A percentile compares a stretch with the other conserved stretches of the same genome.
phyloP scores from a whole-genome alignment of 345 rosid genomes.

The Fremontodendron californicum region DNA sequence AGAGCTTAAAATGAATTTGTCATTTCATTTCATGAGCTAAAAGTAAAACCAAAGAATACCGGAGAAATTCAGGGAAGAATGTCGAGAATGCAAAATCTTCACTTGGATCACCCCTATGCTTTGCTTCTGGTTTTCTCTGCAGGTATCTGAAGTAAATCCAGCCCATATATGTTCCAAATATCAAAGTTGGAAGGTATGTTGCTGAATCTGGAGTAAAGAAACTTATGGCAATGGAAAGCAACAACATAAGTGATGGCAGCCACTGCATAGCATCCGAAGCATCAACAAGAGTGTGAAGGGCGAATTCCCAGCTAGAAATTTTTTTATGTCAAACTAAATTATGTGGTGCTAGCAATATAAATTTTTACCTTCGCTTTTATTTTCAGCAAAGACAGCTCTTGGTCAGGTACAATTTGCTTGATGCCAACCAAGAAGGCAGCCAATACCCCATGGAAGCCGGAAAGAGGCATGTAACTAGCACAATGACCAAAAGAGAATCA shows the following conservation, averaged over 20 bases:
- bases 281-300: conserved; percentile 17
- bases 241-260: conserved; percentile 73
- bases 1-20: conserved; percentile 1
- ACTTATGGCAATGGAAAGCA: conserved; percentile 64
- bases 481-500: conserved; percentile 23
- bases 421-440: conserved; percentile 87
- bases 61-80: conserved; percentile 83
- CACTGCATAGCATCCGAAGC: conserved; percentile 52
- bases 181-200: conserved; percentile 77
- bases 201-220: conserved; percentile 68
- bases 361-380: conserved; percentile 76
- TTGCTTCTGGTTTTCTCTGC: conserved; percentile 82
- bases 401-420: conserved; percentile 94
- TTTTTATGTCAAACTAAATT: background rate
- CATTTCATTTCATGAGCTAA: background rate
- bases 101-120: conserved; percentile 85
- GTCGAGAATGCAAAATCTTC: conserved; percentile 90
- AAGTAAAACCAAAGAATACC: conserved; percentile 38
- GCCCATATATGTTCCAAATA: conserved; percentile 85
- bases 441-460: conserved; percentile 89
- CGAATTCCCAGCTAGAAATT: conserved; percentile 7
- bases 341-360: background rate
- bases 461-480: conserved; percentile 85
- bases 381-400: conserved; percentile 65
- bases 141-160: conserved; percentile 91